These are phyloP conservation scores for Amyloporia xantha DNA, from an alignment of 768 basidiomycete species.

Conservation along the genomic window DNA sequence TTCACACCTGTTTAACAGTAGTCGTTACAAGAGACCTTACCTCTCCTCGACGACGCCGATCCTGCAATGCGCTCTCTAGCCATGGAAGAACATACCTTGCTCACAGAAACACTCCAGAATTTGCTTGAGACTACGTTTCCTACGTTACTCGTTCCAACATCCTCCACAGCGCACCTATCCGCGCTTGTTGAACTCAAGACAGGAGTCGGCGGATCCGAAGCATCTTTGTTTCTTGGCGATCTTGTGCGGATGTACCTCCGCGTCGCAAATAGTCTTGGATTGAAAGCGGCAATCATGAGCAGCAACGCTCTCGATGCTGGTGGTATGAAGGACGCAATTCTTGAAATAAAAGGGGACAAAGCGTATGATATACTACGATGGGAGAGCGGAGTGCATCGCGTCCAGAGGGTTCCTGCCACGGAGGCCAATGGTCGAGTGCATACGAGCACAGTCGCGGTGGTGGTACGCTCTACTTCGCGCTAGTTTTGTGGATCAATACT, in stretches of 20 bases:
- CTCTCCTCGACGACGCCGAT: constrained; percentile 68
- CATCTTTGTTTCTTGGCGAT: constrained; percentile 74
- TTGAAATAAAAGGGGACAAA: constrained; percentile 73
- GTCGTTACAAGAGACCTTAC: constrained; percentile 57
- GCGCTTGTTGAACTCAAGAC: constrained; percentile 89
- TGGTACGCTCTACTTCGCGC: constrained; percentile 70
- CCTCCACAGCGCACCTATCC: constrained; percentile 56
- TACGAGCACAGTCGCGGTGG: constrained; percentile 83
- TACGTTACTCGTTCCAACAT: constrained; percentile 64
- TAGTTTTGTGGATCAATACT: not conserved
- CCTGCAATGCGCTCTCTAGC: constrained; percentile 71
- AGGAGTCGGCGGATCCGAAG: constrained; percentile 89
- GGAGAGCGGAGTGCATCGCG: constrained; percentile 95
- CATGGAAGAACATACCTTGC: constrained; percentile 49
- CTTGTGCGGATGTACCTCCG: constrained; percentile 79
- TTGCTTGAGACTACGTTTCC: constrained; percentile 48
- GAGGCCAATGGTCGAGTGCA: constrained; percentile 85
- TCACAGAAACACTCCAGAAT: constrained; percentile 29
- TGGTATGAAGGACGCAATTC: constrained; percentile 71
- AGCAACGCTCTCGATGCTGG: constrained; percentile 51
- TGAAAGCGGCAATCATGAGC: constrained; percentile 57
- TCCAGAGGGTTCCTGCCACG: constrained; percentile 90
- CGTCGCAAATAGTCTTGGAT: constrained; percentile 46
- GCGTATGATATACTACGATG: constrained; percentile 75
- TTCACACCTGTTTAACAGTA: constrained; percentile 31